Evolutionary conservation across 257 asterid genomes (phyloP), one percentile per base, ranked within the genome.

Genomic region (Anisodus tanguticus): DNA sequence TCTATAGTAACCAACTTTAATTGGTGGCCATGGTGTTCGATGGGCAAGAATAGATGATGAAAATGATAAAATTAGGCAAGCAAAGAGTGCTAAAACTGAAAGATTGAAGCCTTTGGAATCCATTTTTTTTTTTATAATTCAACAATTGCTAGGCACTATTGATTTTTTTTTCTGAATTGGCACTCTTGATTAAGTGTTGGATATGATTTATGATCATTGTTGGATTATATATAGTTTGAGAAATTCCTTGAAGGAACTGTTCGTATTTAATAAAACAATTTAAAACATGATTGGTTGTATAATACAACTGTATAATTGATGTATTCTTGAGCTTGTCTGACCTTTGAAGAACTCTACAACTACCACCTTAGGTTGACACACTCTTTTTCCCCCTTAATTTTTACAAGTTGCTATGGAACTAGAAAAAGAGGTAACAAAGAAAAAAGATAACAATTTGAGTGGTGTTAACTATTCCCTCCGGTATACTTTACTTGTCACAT

Each of bases 51-150:
- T 43, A 6, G 60, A 12, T 22, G 57, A 22, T 74, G 58, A 74
- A 17, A 74, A 54, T 26, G 81, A 74, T 22, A 74, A 74, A 74
- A 74, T 54, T 41, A 49, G 35, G 69, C 83, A 79, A 22, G n/a
- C 17, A 54, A 54, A 12, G 26, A 79, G 45, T 55, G 62, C 43
- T 9, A 54, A 1, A 53, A 31, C 68, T 10, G 51, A 51, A 51
- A 16, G 7, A 16, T 72, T 72, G 57, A 72, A 17, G 80, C 31
- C 12, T 3, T 47, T 60, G 47, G 35, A 81, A 8, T 81, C 62
- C 64, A 83, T 80, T 19, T 0, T 19, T 9, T 9, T 3, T 3
- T 69, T 69, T 43, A 9, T 5, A 22, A 19, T 6, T 19, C 22
- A n/a, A 47, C 47, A 4, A 47, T 22, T 17, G 68, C 68, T 41